Conservation (phyloP, 352 stramenopile species). For the Phytophthora pistaciae region DNA sequence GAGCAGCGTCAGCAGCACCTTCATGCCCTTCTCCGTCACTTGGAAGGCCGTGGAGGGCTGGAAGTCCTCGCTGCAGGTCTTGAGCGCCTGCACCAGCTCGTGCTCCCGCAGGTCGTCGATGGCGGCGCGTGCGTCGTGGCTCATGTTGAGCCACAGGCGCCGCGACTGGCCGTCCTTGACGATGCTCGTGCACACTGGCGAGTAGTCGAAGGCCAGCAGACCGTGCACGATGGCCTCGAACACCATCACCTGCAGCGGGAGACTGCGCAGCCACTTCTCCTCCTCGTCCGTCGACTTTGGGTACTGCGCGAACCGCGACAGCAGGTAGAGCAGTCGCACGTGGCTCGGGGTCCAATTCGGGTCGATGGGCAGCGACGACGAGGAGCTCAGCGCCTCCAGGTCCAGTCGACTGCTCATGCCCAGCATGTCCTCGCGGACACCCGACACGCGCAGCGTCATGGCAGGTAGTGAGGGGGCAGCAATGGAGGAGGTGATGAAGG, state of each 20-base stretch:
- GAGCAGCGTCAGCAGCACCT: constrained; percentile 57
- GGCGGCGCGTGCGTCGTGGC: constrained; percentile 96
- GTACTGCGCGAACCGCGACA: constrained; percentile 96
- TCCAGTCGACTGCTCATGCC: constrained; percentile 30
- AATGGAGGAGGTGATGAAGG: too few relatives aligned
- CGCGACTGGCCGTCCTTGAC: constrained; percentile 90
- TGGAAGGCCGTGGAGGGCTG: constrained; percentile 97
- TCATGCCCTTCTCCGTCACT: constrained; percentile 53
- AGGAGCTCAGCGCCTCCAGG: constrained; percentile 5
- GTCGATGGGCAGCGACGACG: not conserved
- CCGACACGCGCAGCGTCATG: constrained; percentile 30
- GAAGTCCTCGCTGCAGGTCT: constrained; percentile 94
- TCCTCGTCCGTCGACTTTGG: constrained; percentile 90
- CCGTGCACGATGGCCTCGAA: constrained; percentile 97
- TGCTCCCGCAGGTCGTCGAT: constrained; percentile 97
- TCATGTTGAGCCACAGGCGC: constrained; percentile 95
- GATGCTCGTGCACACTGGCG: constrained; percentile 94
- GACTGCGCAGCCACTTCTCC: constrained; percentile 96
- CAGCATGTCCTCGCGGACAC: constrained; percentile 45
- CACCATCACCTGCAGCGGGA: constrained; percentile 95
- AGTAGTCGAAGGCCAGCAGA: constrained; percentile 97
- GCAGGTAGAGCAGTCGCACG: constrained; percentile 96
- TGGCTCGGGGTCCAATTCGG: constrained; percentile 89
- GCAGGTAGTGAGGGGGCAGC: not conserved
- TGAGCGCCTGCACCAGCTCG: constrained; percentile 95